Evolutionary conservation across 2,329 filamentous ascomycete genomes (phyloP), one percentile per base, ranked within the genome.

Genomic region (Capronia americana): DNA sequence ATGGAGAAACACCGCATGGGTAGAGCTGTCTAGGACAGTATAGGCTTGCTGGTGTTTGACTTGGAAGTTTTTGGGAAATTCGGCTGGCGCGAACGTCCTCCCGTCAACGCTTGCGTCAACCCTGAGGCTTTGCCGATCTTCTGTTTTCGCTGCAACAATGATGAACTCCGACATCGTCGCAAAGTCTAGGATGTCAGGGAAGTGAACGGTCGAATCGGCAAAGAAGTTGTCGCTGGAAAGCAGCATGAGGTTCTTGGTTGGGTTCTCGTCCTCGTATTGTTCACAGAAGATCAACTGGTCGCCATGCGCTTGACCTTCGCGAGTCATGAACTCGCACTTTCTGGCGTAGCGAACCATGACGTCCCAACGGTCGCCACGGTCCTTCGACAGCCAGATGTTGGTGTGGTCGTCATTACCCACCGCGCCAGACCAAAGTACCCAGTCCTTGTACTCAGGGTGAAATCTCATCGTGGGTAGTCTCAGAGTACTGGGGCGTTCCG

Each of bases 151-250:
- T 5, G 90, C 89, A 57, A 97, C 90, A 46, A 99, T 87, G 74
- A 99, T 95, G 77, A 97, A 99, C 76, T 99, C 95, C 46, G 91
- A 90, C 94, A 97, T 98, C 4, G 91, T 96, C 1, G 93, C 94
- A 78, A 96, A 98, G 72, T 90, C 90, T 72, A 90, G 87, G 50
- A 97, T 90, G 66, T 93, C 86, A 26, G 86, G 84, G 75, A 90
- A 88, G 65, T 87, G 84, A 24, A 87, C 81, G 14, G 82, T 81
- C 69, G 87, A 84, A 60, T 89, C 85, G 12, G 82, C 80, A 74
- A 96, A 96, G 79, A 90, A 92, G 73, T 96, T 88, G 51, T 92
- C 84, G 77, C 90, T 97, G 48, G 90, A 90, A 17, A 93, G 78
- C 32, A 99, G 85, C 70, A 90, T 86, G 56, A 90, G 80, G 1